phyloP scores from a whole-genome alignment of 257 asterid species.

The Anisodus tanguticus region DNA sequence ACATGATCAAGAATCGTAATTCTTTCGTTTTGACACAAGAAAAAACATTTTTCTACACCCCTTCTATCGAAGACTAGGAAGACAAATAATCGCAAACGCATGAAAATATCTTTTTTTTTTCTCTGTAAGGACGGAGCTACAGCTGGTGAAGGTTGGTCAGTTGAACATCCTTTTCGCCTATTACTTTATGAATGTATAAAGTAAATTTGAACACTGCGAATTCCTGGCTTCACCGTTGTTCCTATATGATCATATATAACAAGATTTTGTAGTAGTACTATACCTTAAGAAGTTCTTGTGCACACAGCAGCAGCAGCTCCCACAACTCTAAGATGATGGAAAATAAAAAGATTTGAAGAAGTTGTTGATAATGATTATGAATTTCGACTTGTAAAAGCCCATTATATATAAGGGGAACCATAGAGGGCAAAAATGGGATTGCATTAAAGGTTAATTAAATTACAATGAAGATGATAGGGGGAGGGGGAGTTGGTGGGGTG shows the following conservation, averaged over 20 bases:
- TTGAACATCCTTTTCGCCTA: neutral
- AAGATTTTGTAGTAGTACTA: neutral
- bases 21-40: no score
- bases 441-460: conserved; percentile 48
- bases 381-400: conserved; percentile 35
- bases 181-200: neutral
- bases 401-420: conserved; percentile 41
- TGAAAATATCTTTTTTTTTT: neutral
- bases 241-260: neutral
- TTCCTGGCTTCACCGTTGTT: neutral
- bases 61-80: neutral
- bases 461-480: conserved; percentile 31
- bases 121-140: neutral
- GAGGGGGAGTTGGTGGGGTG: conserved; percentile 12
- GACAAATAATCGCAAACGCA: neutral
- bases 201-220: neutral
- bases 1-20: no score
- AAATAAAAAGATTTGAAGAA: neutral
- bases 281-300: conserved; percentile 1
- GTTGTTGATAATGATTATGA: conserved; percentile 27
- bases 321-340: neutral
- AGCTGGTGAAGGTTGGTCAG: neutral
- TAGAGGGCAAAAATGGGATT: conserved; percentile 36
- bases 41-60: neutral
- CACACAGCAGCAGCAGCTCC: neutral